These are phyloP conservation scores for Lotus japonicus DNA, from an alignment of 306 rosid species.

Conservation along the genomic window DNA sequence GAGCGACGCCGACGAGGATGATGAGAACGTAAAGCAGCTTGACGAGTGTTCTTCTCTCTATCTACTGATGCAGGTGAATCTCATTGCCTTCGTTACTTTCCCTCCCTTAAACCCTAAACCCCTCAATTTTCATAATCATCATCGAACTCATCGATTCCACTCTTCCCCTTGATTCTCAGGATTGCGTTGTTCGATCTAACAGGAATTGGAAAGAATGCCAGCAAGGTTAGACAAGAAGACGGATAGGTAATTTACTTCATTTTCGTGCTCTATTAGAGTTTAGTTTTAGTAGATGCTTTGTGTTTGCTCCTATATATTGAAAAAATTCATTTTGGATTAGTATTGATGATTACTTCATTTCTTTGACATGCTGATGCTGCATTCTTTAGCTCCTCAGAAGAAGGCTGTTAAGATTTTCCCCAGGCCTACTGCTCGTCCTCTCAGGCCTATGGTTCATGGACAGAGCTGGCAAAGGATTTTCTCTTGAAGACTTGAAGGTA, in stretches of 20 bases:
- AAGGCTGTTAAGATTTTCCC: too few relatives aligned
- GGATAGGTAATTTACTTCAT: conserved; percentile 19
- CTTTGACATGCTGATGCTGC: too few relatives aligned
- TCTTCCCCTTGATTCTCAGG: conserved; percentile 33
- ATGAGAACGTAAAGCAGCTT: conserved; percentile 78
- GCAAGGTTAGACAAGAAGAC: conserved; percentile 33
- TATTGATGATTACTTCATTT: background rate
- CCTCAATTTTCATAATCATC: background rate
- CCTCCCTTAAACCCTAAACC: conserved; percentile 40
- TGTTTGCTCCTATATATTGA: background rate
- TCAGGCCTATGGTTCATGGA: too few relatives aligned
- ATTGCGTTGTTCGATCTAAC: conserved; percentile 55
- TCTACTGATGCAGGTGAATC: conserved; percentile 63
- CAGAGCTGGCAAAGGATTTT: too few relatives aligned
- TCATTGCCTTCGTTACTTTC: background rate
- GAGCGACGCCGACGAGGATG: conserved; percentile 58
- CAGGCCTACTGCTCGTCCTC: too few relatives aligned
- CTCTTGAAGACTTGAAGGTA: too few relatives aligned
- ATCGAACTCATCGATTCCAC: background rate
- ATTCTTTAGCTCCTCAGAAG: too few relatives aligned
- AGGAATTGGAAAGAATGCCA: conserved; percentile 87
- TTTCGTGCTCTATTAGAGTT: background rate
- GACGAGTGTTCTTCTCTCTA: conserved; percentile 65
- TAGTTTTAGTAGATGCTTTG: too few relatives aligned
- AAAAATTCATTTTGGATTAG: background rate